Percentiles rank a stretch among this genome's conserved stretches.
These are phyloP conservation scores for Pelargonium fulgidum DNA, from an alignment of 441 rosid genomes.

Conservation along the genomic window DNA sequence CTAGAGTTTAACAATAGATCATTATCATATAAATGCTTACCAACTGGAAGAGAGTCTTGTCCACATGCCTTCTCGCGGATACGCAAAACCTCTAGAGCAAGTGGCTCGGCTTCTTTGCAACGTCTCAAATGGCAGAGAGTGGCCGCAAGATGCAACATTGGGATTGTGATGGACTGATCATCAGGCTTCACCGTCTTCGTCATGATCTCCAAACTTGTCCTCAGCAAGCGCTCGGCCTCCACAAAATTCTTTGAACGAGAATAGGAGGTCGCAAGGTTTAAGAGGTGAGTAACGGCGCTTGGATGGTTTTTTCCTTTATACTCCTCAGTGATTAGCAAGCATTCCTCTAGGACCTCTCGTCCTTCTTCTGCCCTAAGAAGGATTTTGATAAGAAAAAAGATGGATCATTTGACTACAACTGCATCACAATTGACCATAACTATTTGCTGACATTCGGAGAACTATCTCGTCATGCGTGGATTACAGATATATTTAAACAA, in stretches of 20 bases:
- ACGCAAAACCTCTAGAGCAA: conserved; percentile 46
- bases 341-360: conserved; percentile 66
- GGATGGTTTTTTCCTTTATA: conserved; percentile 61
- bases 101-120: conserved; percentile 64
- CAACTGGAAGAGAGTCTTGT: conserved; percentile 66
- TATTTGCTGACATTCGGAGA: not conserved
- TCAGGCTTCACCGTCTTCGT: conserved; percentile 40
- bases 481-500: too few relatives aligned
- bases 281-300: conserved; percentile 54
- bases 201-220: conserved; percentile 56
- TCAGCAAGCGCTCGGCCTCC: conserved; percentile 67
- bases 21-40: conserved; percentile 25
- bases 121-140: conserved; percentile 55
- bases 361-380: conserved; percentile 74
- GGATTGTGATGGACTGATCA: conserved; percentile 62
- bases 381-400: not conserved
- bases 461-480: too few relatives aligned
- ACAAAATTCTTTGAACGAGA: conserved; percentile 56
- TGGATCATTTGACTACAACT: not conserved
- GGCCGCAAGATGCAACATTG: conserved; percentile 69
- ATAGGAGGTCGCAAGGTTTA: conserved; percentile 71
- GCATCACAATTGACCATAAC: not conserved
- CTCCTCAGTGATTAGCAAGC: conserved; percentile 60
- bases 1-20: too few relatives aligned
- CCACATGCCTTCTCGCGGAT: conserved; percentile 70